Evolutionary conservation across 768 basidiomycete genomes (phyloP), one percentile per base, ranked within the genome.

Genomic region (Mycena venus): DNA sequence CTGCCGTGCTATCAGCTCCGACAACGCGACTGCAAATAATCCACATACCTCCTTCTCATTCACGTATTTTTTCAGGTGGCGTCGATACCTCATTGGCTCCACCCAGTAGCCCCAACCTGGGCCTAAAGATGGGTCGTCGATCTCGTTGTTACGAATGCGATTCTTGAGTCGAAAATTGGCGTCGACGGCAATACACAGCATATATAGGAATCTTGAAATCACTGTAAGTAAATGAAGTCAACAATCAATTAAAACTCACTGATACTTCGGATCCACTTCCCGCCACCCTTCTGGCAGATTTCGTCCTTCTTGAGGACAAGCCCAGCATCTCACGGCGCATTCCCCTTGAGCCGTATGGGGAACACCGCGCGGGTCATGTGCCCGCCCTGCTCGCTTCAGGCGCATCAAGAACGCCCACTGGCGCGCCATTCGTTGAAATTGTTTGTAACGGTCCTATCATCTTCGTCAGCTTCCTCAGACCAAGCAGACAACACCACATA

Each of bases 161-260:
- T 73, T 58, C 55, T 78, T 78, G 6, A 80, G 49, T 4, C 66
- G 53, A 42, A 81, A 82, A 59, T 79, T 79, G 3, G 78, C 69
- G n/a, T 80, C 77, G 0, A 80, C 53, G 1, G 76, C 73, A 5
- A 75, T 15, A 0, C 68, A 19, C 0, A 71, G 49, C 58, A 62
- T 75, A 38, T 70, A 77, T 0, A 79, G 32, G 38, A 68, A 74
- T 21, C 76, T 64, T 3, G 11, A 3, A 4, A 4, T 38, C n/a
- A 59, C 63, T 66, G 68, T 12, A 29, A 29, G 27, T 17, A 51
- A 56, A 29, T 7, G 9, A 17, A 25, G 1, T 10, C 32, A 14
- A 19, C 8, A 68, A 34, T 69, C 62, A 25, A 2, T 10, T 32
- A 14, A 19, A 14, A 68, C 42, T 69, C 62, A 38, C 55, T 47